Conservation (phyloP, 139 green algal genomes). For the Coelastrella sp. region DNA sequence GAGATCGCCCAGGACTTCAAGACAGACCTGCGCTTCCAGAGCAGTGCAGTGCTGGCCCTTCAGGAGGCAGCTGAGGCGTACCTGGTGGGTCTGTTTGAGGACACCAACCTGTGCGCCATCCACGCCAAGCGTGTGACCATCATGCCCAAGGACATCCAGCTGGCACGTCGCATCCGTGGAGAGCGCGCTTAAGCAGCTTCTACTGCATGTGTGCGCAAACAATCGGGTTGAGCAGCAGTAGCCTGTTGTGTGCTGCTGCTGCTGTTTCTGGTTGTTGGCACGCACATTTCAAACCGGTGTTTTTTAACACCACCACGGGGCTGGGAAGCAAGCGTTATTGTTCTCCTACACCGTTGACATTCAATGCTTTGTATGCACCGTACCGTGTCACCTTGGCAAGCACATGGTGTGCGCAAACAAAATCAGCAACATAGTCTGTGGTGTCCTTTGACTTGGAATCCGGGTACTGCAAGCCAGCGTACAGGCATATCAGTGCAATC, state of each 20-base stretch:
- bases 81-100: slow-evolving; percentile 98
- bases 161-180: slow-evolving; percentile 90
- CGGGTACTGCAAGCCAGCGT: too few species aligned
- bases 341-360: neutral
- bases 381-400: neutral
- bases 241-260: neutral
- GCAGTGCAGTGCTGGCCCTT: slow-evolving; percentile 93
- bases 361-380: neutral
- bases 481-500: too few species aligned
- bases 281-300: neutral
- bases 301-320: slow-evolving; percentile 7
- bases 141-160: slow-evolving; percentile 75
- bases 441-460: too few species aligned
- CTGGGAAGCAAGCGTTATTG: neutral
- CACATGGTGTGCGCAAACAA: too few species aligned
- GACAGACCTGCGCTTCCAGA: slow-evolving; percentile 99
- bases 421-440: too few species aligned
- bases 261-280: neutral
- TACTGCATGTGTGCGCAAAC: neutral
- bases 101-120: slow-evolving; percentile 98
- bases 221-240: neutral
- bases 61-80: slow-evolving; percentile 98
- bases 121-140: slow-evolving; percentile 93
- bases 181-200: slow-evolving; percentile 60
- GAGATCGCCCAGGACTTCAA: slow-evolving; percentile 99